Conservation (phyloP, 1,284 basidiomycete species). For the Xerocomus amazonicus region DNA sequence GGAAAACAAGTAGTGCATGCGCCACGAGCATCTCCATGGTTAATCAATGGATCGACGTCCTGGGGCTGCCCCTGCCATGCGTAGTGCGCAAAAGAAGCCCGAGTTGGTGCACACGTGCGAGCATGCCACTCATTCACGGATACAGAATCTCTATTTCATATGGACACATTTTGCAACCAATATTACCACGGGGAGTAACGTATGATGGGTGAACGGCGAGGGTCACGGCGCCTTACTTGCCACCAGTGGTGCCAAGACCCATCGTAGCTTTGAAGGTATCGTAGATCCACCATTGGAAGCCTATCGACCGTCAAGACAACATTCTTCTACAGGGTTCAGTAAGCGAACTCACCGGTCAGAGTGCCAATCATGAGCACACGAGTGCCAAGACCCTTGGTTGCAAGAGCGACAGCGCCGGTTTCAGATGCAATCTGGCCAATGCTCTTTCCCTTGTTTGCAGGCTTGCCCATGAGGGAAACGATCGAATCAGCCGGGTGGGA, state of each 20-base stretch:
- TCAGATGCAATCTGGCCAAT: conserved; percentile 64
- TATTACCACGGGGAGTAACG: background rate
- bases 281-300: conserved; percentile 91
- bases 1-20: no score
- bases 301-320: conserved; percentile 18
- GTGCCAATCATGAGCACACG: conserved; percentile 81
- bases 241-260: conserved; percentile 81
- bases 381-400: conserved; percentile 78
- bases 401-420: conserved; percentile 58
- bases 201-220: background rate
- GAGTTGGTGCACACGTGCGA: no score
- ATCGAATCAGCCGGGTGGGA: conserved; percentile 80
- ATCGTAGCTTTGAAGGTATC: conserved; percentile 76
- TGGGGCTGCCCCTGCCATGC: no score
- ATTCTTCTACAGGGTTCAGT: background rate
- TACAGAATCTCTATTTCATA: background rate
- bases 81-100: no score
- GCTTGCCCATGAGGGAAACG: conserved; percentile 77
- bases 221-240: conserved; percentile 53
- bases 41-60: no score
- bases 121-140: no score
- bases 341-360: conserved; percentile 48
- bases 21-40: no score
- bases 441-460: conserved; percentile 72
- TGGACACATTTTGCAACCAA: background rate